phyloP scores from a whole-genome alignment of 768 basidiomycete genomes.

The Macrolepiota albuminosa region DNA sequence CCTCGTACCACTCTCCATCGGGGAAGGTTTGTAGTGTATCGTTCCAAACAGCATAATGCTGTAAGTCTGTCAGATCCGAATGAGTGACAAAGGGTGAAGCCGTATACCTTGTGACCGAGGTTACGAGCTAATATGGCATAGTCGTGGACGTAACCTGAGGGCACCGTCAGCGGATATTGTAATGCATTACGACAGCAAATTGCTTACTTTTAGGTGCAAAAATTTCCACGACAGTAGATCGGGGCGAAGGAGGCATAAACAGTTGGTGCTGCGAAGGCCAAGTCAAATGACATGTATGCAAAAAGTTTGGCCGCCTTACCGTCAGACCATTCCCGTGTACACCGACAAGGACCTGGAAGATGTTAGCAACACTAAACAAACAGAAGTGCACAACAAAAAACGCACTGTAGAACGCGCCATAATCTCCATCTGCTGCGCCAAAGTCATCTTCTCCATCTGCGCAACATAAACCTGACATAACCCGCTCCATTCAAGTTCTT shows the following conservation, averaged over 20 bases:
- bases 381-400: neutral
- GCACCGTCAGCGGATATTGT: neutral
- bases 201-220: conserved; percentile 51
- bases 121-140: conserved; percentile 42
- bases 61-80: neutral
- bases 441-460: conserved; percentile 37
- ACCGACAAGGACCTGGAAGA: conserved; percentile 48
- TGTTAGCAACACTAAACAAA: neutral
- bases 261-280: conserved; percentile 41
- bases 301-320: conserved; percentile 15
- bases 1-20: conserved; percentile 25
- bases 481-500: conserved; percentile 45
- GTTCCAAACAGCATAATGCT: conserved; percentile 68
- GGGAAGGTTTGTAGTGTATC: conserved; percentile 44
- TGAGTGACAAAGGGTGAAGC: neutral
- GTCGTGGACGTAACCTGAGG: conserved; percentile 33
- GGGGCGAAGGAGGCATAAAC: conserved; percentile 61
- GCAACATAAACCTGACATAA: conserved; percentile 43
- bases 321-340: conserved; percentile 73
- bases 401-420: conserved; percentile 61
- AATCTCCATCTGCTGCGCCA: conserved; percentile 60
- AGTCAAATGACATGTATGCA: neutral
- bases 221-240: conserved; percentile 67
- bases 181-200: neutral
- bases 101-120: conserved; percentile 32